Evolutionary conservation across 2,329 filamentous ascomycete species (phyloP).

Genomic region (Pseudocercospora pini-densiflorae): DNA sequence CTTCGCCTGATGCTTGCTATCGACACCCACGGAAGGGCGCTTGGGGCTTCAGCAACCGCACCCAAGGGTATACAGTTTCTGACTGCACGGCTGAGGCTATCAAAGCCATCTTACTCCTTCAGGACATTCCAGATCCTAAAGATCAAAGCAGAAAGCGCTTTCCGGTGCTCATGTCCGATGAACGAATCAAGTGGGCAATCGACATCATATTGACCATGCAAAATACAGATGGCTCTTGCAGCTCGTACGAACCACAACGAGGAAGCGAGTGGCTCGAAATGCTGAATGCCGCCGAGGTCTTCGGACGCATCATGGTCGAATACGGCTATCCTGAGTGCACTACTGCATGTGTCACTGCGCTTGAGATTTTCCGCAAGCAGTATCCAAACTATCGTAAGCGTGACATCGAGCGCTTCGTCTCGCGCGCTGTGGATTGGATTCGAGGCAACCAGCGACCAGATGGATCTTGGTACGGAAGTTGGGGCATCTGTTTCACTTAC

Average conservation of each 20-base stretch:
- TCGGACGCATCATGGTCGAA: conserved; percentile 96
- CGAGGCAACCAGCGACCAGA: conserved; percentile 76
- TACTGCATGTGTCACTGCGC: conserved; percentile 86
- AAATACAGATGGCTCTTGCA: conserved; percentile 82
- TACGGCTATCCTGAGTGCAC: conserved; percentile 99
- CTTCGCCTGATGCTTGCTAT: conserved; percentile 56
- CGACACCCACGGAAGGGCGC: conserved; percentile 89
- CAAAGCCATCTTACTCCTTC: conserved; percentile 83
- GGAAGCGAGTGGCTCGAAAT: conserved; percentile 78
- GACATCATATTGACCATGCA: conserved; percentile 93
- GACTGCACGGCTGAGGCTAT: conserved; percentile 93
- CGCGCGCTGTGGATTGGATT: conserved; percentile 79
- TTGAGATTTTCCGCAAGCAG: conserved; percentile 78
- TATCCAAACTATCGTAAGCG: conserved; percentile 78
- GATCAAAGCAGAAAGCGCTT: conserved; percentile 51
- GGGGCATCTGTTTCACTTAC: conserved; percentile 98
- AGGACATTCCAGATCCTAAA: conserved; percentile 66
- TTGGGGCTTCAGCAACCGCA: conserved; percentile 93
- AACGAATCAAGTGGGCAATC: conserved; percentile 82
- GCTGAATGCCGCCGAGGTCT: conserved; percentile 95
- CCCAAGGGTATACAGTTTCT: conserved; percentile 92
- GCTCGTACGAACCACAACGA: conserved; percentile 85
- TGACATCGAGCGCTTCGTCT: conserved; percentile 76
- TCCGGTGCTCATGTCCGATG: conserved; percentile 73
- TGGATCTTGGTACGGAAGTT: conserved; percentile 97